Evolutionary conservation across 2,329 filamentous ascomycete species (phyloP).

Genomic region (Colletotrichum orbiculare): DNA sequence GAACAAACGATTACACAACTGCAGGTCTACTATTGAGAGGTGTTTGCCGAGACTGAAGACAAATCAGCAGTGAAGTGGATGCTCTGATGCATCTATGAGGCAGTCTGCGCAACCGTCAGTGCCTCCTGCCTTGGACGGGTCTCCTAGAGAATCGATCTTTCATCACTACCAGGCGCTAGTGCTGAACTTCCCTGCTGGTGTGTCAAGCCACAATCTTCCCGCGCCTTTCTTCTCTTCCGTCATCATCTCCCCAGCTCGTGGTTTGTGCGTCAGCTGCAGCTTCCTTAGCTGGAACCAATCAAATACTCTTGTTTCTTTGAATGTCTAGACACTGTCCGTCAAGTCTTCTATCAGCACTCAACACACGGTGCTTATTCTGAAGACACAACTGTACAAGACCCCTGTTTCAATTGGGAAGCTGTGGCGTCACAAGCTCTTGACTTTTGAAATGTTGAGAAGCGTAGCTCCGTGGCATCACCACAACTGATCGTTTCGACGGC

Average conservation of each 20-base stretch:
- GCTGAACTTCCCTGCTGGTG: constrained; percentile 25
- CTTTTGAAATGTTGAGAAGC: constrained; percentile 37
- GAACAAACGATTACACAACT: not conserved
- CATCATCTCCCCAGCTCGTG: constrained; percentile 17
- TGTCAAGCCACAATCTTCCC: constrained; percentile 28
- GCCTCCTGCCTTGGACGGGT: constrained; percentile 8
- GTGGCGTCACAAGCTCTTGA: constrained; percentile 36
- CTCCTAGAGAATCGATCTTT: constrained; percentile 8
- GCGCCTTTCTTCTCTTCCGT: constrained; percentile 27
- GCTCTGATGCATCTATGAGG: constrained; percentile 5
- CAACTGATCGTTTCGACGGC: constrained; percentile 18
- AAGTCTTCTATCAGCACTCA: rapidly evolving
- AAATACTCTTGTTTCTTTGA: not conserved
- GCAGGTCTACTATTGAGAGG: not conserved
- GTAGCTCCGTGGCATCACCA: constrained; percentile 32
- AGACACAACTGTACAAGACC: not conserved
- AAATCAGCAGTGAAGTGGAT: not conserved
- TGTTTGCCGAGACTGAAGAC: not conserved
- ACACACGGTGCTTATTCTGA: not conserved
- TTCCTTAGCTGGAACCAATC: constrained; percentile 31
- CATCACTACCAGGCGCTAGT: constrained; percentile 34
- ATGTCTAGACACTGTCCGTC: not conserved
- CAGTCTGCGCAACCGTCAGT: not conserved
- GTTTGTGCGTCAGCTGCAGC: constrained; percentile 31
- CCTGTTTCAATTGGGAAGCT: constrained; percentile 33